Conservation (phyloP, 2,329 filamentous ascomycete genomes). For the Talaromyces sp. region DNA sequence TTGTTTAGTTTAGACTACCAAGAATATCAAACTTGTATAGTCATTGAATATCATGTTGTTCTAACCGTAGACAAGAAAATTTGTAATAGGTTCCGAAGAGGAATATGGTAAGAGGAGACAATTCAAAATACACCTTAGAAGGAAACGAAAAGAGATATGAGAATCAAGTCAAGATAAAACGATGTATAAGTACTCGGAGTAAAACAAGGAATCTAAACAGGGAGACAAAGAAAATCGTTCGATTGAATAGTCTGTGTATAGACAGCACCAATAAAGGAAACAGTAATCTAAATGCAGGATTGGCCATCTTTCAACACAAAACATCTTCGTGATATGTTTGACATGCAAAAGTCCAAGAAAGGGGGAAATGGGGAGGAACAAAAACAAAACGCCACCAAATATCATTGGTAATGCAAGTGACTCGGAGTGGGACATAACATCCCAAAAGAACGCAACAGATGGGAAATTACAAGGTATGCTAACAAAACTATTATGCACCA, state of each 20-base stretch:
- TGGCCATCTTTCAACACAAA: background rate
- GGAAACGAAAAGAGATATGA: background rate
- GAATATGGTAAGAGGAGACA: background rate
- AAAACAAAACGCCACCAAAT: conserved; percentile 8
- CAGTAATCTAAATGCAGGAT: background rate
- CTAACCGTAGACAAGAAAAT: background rate
- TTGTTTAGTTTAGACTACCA: background rate
- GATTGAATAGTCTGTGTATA: background rate
- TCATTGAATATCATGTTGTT: background rate
- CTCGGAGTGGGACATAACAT: background rate
- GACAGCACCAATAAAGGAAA: background rate
- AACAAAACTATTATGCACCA: conserved; percentile 10
- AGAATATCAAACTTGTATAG: background rate
- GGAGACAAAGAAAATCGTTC: background rate
- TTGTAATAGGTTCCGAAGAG: background rate
- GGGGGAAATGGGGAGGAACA: background rate
- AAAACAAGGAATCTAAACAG: background rate
- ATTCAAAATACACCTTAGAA: background rate
- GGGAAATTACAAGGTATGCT: background rate
- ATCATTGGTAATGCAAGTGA: background rate
- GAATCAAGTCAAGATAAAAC: background rate
- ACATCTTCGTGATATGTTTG: background rate
- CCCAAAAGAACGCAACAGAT: background rate
- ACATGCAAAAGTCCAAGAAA: background rate
- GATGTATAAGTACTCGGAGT: background rate